Percentiles rank a stretch among this genome's conserved stretches.
Evolutionary conservation across 495 filamentous ascomycete species (phyloP).

Genomic region (Astrocystis sublimbata): DNA sequence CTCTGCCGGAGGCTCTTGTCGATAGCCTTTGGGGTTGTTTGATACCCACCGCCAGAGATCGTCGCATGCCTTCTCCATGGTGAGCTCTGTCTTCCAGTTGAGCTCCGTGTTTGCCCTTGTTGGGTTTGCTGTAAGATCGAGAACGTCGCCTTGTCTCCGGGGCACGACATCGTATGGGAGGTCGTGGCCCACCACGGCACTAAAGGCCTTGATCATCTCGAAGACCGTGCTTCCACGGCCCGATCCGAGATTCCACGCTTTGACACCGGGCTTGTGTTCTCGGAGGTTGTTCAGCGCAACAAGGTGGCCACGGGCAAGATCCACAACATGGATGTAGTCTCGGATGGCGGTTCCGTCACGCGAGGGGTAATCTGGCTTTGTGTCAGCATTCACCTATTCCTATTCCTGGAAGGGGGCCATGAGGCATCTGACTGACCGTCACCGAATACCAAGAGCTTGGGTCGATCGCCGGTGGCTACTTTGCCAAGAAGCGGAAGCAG

Average conservation of each 20-base stretch:
- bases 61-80: slow-evolving; percentile 88
- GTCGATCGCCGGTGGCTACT: slow-evolving; percentile 91
- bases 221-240: slow-evolving; percentile 93
- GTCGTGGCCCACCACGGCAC: slow-evolving; percentile 76
- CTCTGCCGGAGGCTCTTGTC: slow-evolving; percentile 83
- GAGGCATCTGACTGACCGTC: slow-evolving; percentile 63
- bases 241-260: slow-evolving; percentile 97
- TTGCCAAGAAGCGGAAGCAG: slow-evolving; percentile 90
- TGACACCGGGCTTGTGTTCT: slow-evolving; percentile 83
- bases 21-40: slow-evolving; percentile 95
- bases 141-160: slow-evolving; percentile 83
- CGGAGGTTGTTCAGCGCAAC: slow-evolving; percentile 91
- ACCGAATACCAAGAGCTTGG: slow-evolving; percentile 92
- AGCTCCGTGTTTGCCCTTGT: slow-evolving; percentile 84
- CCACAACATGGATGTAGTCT: slow-evolving; percentile 66
- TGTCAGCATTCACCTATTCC: not conserved
- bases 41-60: slow-evolving; percentile 94
- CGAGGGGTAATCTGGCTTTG: slow-evolving; percentile 75
- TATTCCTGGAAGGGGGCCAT: too few relatives aligned
- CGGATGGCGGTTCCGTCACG: slow-evolving; percentile 76
- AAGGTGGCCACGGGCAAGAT: slow-evolving; percentile 81
- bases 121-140: slow-evolving; percentile 93
- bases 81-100: slow-evolving; percentile 86
- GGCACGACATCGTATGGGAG: slow-evolving; percentile 84
- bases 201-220: slow-evolving; percentile 97